Conservation (phyloP, 2,329 filamentous ascomycete species). For the Zasmidium citrigriseum region DNA sequence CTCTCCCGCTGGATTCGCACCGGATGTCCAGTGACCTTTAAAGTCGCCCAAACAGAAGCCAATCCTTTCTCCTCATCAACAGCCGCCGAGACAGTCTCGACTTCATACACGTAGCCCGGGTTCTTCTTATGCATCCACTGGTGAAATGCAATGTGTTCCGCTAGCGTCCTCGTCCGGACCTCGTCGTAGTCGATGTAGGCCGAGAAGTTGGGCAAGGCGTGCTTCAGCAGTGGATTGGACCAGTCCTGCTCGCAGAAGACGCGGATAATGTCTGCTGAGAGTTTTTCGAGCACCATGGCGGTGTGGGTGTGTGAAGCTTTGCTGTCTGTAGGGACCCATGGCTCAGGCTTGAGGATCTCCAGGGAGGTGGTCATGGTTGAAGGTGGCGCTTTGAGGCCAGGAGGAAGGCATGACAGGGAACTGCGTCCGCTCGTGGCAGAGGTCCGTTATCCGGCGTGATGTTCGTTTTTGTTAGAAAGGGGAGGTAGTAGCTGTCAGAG, state of each 20-base stretch:
- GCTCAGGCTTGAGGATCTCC: constrained; percentile 5
- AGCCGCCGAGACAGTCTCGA: constrained; percentile 10
- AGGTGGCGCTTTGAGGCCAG: too few relatives aligned
- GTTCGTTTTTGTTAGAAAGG: too few relatives aligned
- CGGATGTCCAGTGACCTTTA: constrained; percentile 11
- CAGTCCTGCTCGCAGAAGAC: constrained; percentile 14
- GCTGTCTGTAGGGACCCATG: constrained; percentile 1
- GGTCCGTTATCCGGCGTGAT: too few relatives aligned
- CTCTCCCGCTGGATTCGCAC: constrained; percentile 9
- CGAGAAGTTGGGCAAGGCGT: constrained; percentile 5
- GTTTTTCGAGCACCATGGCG: neutral
- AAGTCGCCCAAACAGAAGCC: constrained; percentile 5
- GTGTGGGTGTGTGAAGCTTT: neutral
- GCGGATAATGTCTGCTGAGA: constrained; percentile 3
- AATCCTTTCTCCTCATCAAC: constrained; percentile 11
- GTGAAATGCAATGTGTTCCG: constrained; percentile 14
- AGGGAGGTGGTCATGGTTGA: neutral
- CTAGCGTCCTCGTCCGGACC: neutral
- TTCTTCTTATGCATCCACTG: constrained; percentile 6
- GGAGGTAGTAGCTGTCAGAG: too few relatives aligned
- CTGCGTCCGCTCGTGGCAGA: too few relatives aligned
- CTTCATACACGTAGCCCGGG: constrained; percentile 11
- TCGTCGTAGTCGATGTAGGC: constrained; percentile 9
- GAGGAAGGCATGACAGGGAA: too few relatives aligned
- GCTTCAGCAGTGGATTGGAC: constrained; percentile 5